These are phyloP conservation scores for Fusarium sp. DNA, from an alignment of 2,329 filamentous ascomycete genomes.

Conservation along the genomic window DNA sequence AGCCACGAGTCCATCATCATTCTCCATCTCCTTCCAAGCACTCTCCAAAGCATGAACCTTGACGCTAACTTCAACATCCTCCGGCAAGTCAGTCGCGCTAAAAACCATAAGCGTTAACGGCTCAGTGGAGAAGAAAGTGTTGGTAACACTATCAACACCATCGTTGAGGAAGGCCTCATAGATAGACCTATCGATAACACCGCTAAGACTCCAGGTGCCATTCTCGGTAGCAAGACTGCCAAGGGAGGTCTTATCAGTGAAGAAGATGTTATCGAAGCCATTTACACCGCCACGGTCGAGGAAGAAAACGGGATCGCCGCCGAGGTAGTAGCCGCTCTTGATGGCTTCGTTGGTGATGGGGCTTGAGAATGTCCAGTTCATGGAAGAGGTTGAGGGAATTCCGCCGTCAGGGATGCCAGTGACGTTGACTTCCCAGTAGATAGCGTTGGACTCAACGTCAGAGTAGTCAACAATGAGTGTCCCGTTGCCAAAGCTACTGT, in stretches of 20 bases:
- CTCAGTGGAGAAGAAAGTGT: conserved; percentile 47
- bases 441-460: conserved; percentile 52
- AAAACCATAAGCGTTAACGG: conserved; percentile 44
- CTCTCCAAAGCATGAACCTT: conserved; percentile 45
- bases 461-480: conserved; percentile 64
- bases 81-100: conserved; percentile 33
- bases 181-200: conserved; percentile 52
- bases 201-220: conserved; percentile 47
- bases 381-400: conserved; percentile 33
- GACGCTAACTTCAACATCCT: conserved; percentile 37
- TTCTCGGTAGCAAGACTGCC: conserved; percentile 26
- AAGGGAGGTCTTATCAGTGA: conserved; percentile 49
- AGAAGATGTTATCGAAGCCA: conserved; percentile 49
- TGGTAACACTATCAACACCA: conserved; percentile 50
- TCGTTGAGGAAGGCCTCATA: conserved; percentile 51
- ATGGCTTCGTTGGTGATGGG: conserved; percentile 44
- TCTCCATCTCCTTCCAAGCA: conserved; percentile 35
- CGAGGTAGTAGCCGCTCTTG: conserved; percentile 45
- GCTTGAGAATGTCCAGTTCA: conserved; percentile 48
- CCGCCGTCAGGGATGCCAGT: conserved; percentile 49
- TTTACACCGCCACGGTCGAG: conserved; percentile 45
- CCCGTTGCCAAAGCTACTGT: conserved; percentile 59
- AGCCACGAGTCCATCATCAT: conserved; percentile 3
- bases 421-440: conserved; percentile 68
- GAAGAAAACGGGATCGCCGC: conserved; percentile 45